A percentile compares a stretch with the other conserved stretches of the same genome.
Conservation (phyloP, 352 stramenopile genomes). For the Globisporangium echinulatum region DNA sequence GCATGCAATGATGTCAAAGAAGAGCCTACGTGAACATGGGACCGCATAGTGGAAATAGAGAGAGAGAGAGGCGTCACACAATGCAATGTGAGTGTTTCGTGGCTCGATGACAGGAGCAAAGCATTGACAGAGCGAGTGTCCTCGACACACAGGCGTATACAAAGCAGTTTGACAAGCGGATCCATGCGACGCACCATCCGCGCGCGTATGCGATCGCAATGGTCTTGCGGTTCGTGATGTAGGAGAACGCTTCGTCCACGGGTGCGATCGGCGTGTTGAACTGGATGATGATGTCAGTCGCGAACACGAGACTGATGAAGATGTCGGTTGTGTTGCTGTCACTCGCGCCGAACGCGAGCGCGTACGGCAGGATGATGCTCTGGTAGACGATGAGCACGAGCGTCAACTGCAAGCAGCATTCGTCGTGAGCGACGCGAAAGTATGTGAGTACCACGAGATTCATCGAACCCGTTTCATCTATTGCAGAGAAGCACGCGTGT, state of each 20-base stretch:
- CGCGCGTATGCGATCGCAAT: conserved; percentile 52
- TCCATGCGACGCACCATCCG: conserved; percentile 37
- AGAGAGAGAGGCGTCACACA: background rate
- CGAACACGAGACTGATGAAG: conserved; percentile 64
- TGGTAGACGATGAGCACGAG: conserved; percentile 76
- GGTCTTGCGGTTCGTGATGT: conserved; percentile 50
- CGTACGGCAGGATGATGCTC: conserved; percentile 64
- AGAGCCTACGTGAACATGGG: conserved; percentile 32
- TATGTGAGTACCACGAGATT: background rate
- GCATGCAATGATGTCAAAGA: conserved; percentile 74
- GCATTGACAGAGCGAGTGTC: background rate
- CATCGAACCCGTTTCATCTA: background rate
- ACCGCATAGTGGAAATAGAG: background rate
- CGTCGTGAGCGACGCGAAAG: background rate
- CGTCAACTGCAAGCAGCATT: conserved; percentile 29
- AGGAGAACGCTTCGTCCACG: conserved; percentile 35
- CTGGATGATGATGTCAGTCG: conserved; percentile 60
- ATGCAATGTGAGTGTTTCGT: background rate
- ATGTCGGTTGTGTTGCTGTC: conserved; percentile 42
- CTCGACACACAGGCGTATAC: too few relatives aligned
- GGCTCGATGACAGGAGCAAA: background rate
- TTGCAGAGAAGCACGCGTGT: background rate
- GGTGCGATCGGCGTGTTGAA: conserved; percentile 62
- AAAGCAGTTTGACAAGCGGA: background rate
- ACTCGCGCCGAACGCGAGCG: conserved; percentile 49